Conservation (phyloP, 176 grass and related monocot species). For the Aegilops sharonensis region DNA sequence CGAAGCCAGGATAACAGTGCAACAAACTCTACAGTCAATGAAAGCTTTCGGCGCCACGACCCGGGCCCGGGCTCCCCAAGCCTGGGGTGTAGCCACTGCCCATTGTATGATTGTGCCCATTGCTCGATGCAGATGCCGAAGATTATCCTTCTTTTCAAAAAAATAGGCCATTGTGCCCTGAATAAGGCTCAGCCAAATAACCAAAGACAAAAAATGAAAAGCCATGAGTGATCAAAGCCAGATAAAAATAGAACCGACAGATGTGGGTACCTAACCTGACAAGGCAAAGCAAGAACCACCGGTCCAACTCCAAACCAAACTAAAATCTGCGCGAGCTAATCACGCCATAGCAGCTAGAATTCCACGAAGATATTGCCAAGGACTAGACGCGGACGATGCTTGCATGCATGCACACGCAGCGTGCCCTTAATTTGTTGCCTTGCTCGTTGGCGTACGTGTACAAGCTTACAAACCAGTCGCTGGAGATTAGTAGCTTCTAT, state of each 20-base stretch:
- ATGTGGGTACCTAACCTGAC: neutral
- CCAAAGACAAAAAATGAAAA: neutral
- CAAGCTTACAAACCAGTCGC: neutral
- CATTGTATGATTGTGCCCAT: too few relatives aligned
- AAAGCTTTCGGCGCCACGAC: too few relatives aligned
- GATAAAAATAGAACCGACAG: neutral
- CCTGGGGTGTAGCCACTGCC: too few relatives aligned
- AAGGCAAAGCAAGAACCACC: neutral
- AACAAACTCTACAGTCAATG: too few relatives aligned
- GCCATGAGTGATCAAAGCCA: neutral
- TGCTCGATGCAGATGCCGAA: too few relatives aligned
- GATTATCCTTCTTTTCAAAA: too few relatives aligned
- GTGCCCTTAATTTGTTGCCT: neutral
- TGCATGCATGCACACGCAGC: neutral
- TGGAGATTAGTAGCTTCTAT: neutral
- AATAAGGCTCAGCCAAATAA: neutral
- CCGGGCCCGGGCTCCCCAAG: too few relatives aligned
- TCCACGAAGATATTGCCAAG: neutral
- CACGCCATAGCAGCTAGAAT: neutral
- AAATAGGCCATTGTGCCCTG: neutral
- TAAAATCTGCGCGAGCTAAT: neutral
- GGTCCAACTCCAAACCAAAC: constrained; percentile 1
- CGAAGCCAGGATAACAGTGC: too few relatives aligned
- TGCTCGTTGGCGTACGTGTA: neutral
- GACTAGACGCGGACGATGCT: neutral